Percentiles rank a stretch among this genome's conserved stretches.
These are phyloP conservation scores for Monosporascus sp. DNA, from an alignment of 2,329 filamentous ascomycete species.

Conservation along the genomic window DNA sequence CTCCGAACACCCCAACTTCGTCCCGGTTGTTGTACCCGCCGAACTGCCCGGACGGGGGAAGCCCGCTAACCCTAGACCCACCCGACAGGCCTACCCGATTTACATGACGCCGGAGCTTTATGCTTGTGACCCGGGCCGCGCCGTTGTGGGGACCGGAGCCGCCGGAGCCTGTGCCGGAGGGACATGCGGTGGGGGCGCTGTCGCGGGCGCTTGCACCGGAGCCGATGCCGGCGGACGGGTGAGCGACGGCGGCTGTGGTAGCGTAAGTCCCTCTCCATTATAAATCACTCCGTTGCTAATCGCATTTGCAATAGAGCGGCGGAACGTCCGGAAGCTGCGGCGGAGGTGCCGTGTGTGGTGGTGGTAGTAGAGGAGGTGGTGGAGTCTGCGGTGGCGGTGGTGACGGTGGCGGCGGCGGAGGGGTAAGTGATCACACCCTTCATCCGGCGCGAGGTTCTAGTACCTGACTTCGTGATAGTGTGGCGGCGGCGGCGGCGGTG, in stretches of 20 bases:
- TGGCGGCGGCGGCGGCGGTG: conserved; percentile 13
- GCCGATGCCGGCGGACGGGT: conserved; percentile 14
- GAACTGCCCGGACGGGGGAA: not conserved
- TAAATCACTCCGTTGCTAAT: not conserved
- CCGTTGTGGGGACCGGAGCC: conserved; percentile 29
- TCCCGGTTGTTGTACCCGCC: not conserved
- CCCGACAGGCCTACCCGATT: conserved; percentile 4
- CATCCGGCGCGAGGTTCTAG: not conserved
- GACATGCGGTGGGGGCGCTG: conserved; percentile 39
- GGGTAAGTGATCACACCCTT: conserved; percentile 7
- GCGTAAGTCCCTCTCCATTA: conserved; percentile 10
- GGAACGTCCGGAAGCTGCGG: conserved; percentile 15
- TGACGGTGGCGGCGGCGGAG: conserved; percentile 18
- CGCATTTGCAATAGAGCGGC: conserved; percentile 14
- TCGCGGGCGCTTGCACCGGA: conserved; percentile 36
- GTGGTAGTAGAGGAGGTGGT: conserved; percentile 18
- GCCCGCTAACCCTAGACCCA: not conserved
- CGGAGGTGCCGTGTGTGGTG: conserved; percentile 29
- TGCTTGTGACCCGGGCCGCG: conserved; percentile 36
- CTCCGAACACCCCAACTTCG: not conserved
- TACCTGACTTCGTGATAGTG: conserved; percentile 8
- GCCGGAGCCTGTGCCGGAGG: conserved; percentile 40
- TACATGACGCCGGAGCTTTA: conserved; percentile 42
- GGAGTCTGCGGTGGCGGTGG: conserved; percentile 13
- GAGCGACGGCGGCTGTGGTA: conserved; percentile 29